These are phyloP conservation scores for Cymbidium sinense DNA, from an alignment of 106 monocot genomes.

Conservation along the genomic window DNA sequence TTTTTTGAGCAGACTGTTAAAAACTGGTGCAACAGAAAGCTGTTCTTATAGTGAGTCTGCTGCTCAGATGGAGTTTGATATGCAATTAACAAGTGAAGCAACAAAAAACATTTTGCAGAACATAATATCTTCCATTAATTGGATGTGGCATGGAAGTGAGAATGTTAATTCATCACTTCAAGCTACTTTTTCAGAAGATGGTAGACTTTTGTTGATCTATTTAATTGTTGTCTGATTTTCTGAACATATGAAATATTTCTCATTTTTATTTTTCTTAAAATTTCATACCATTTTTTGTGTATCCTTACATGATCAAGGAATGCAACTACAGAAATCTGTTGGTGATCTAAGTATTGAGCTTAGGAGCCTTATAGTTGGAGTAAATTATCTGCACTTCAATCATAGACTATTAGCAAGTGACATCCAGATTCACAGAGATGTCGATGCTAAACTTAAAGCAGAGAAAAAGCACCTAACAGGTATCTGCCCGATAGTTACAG, in stretches of 20 bases:
- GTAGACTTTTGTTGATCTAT: constrained; percentile 20
- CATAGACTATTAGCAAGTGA: constrained; percentile 45
- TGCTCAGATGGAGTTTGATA: constrained; percentile 18
- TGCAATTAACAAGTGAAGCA: constrained; percentile 8
- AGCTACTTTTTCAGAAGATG: constrained; percentile 32
- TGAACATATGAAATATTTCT: not conserved
- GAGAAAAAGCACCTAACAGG: constrained; percentile 62
- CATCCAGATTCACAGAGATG: constrained; percentile 46
- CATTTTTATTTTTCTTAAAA: not conserved
- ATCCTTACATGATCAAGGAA: constrained; percentile 15
- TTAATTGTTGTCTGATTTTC: not conserved
- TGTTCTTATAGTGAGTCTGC: constrained; percentile 19
- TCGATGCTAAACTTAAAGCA: constrained; percentile 44
- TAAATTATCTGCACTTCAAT: constrained; percentile 59
- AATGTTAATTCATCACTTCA: constrained; percentile 21
- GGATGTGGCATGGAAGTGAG: constrained; percentile 41
- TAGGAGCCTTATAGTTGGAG: constrained; percentile 26
- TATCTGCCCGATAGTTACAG: constrained; percentile 15
- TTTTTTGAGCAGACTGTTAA: constrained; percentile 51
- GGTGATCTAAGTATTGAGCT: constrained; percentile 25
- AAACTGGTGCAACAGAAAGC: constrained; percentile 65
- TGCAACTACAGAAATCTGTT: constrained; percentile 29
- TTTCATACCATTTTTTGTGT: not conserved
- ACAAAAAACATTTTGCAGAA: constrained; percentile 31
- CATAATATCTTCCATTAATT: constrained; percentile 31